phyloP scores from a whole-genome alignment of 768 basidiomycete genomes.

The Boletellus sp. region DNA sequence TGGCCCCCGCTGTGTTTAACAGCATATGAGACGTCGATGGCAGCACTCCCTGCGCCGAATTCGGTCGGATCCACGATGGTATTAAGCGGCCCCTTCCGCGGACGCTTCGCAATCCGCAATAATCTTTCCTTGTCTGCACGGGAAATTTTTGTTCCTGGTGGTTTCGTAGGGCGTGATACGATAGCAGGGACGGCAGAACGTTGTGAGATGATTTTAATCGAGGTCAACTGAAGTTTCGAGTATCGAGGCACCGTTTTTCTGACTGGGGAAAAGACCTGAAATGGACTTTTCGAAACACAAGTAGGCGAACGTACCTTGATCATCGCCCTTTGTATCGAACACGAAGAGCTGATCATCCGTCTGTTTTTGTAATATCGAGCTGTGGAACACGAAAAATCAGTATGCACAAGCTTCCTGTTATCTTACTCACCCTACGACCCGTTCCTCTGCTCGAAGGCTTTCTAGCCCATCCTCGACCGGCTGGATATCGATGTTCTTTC shows the following conservation, averaged over 20 bases:
- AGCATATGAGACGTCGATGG: slow-evolving; percentile 62
- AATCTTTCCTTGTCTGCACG: slow-evolving; percentile 73
- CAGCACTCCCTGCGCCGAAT: slow-evolving; percentile 60
- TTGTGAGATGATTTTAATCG: slow-evolving; percentile 76
- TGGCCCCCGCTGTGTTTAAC: slow-evolving; percentile 65
- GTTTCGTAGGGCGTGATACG: slow-evolving; percentile 45
- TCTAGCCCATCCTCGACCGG: slow-evolving; percentile 77
- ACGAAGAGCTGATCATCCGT: slow-evolving; percentile 73
- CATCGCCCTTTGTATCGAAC: slow-evolving; percentile 78
- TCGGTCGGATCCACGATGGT: slow-evolving; percentile 65
- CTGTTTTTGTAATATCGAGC: slow-evolving; percentile 62
- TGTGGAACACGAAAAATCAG: slow-evolving; percentile 23
- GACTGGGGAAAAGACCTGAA: slow-evolving; percentile 41
- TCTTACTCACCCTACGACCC: slow-evolving; percentile 64
- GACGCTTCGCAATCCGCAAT: slow-evolving; percentile 70
- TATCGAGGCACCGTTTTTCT: slow-evolving; percentile 56
- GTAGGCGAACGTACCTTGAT: slow-evolving; percentile 44
- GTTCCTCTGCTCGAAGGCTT: slow-evolving; percentile 73
- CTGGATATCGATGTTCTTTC: slow-evolving; percentile 87
- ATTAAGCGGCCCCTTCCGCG: slow-evolving; percentile 70
- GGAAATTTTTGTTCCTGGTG: slow-evolving; percentile 40
- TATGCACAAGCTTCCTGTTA: rapidly evolving
- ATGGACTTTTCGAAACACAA: background rate
- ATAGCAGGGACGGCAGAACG: slow-evolving; percentile 88
- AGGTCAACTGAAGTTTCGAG: slow-evolving; percentile 53